A percentile compares a stretch with the other conserved stretches of the same genome.
Conservation (phyloP, 345 rosid genomes). For the Salix udensis region DNA sequence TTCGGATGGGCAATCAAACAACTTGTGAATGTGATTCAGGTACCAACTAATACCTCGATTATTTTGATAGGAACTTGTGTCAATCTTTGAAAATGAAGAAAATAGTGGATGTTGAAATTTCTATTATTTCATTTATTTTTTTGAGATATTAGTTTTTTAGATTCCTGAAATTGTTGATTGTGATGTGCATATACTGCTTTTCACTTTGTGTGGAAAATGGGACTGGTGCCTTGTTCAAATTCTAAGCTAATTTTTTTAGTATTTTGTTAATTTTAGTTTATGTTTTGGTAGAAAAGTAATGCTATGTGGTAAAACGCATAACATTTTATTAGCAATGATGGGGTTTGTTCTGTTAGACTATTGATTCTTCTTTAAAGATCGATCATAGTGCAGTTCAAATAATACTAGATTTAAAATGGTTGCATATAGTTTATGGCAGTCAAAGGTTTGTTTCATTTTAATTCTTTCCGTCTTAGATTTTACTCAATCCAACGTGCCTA, state of each 20-base stretch:
- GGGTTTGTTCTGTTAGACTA: neutral
- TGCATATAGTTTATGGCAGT: neutral
- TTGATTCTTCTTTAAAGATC: neutral
- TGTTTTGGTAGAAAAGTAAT: neutral
- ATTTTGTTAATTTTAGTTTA: neutral
- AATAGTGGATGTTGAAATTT: neutral
- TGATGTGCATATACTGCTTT: neutral
- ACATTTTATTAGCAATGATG: neutral
- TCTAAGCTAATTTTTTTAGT: neutral
- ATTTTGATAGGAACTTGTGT: neutral
- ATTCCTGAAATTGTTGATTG: neutral
- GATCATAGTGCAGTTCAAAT: neutral
- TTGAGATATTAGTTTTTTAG: neutral
- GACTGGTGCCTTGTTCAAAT: neutral
- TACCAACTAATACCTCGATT: slow-evolving; percentile 19
- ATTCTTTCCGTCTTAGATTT: neutral
- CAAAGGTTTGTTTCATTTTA: neutral
- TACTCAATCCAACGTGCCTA: neutral
- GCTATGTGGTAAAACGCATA: neutral
- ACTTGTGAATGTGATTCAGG: slow-evolving; percentile 78
- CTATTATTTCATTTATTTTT: neutral
- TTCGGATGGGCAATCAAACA: slow-evolving; percentile 89
- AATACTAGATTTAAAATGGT: too few species aligned
- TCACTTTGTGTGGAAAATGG: neutral
- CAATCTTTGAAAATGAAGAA: neutral